Evolutionary conservation across 2,329 filamentous ascomycete genomes (phyloP), one percentile per base, ranked within the genome.

Genomic region (Fusarium subtropicale): DNA sequence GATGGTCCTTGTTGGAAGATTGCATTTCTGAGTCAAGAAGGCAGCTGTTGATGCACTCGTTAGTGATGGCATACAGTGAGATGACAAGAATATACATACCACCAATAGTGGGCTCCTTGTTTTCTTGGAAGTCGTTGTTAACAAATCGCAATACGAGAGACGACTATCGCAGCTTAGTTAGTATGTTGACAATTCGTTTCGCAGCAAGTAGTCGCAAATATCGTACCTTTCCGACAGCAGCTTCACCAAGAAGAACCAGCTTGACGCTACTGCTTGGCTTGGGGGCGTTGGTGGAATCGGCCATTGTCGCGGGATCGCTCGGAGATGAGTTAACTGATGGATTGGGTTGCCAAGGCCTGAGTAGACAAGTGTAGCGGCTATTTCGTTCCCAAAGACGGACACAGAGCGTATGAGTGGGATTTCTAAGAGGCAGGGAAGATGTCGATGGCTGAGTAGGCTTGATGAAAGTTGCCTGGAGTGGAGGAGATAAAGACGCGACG

Each of bases 261-360:
- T 99, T 99, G 81, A 99, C 96, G 85, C 96, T 99, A 90, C 94
- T 98, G 87, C 94, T 98, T 68, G 96, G 96, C 85, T 98, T 99
- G 66, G 93, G 92, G 78, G 87, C 85, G 74, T 88, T 88, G 78
- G 75, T 75, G 60, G 89, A 84, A 68, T 82, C 81, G 64, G 81
- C 78, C 81, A 82, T 82, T 39, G 53, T 75, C 46, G 68, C 62
- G 62, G 61, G 54, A 66, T 60, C 44, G 52, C 45, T 63, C 60
- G 64, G 61, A 67, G 58, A 71, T 62, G 61, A 63, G 28, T 31
- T 56, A 55, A 26, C 44, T 36, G 39, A 52, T 56, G 30, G 38
- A 26, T 45, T 57, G 22, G 33, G 15, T 65, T 53, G 46, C 38
- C 61, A 34, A 48, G 38, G 46, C 22, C 26, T 56, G 41, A 48